A percentile compares a stretch with the other conserved stretches of the same genome.
These are phyloP conservation scores for Ceratobasidium sp. DNA, from an alignment of 1,284 basidiomycete genomes.

Conservation along the genomic window DNA sequence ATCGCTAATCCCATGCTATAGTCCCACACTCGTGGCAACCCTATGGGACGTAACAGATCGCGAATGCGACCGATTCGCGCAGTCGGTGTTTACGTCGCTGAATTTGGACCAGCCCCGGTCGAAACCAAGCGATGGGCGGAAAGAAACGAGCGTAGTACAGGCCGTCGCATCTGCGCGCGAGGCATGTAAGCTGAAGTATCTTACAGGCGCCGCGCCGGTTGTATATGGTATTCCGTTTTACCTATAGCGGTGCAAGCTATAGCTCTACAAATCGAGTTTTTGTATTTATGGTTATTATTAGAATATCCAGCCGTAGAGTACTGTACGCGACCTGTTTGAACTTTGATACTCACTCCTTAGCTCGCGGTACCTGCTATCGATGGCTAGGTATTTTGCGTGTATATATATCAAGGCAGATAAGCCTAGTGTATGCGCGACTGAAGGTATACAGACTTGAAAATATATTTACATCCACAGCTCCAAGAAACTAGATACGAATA, in stretches of 20 bases:
- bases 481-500: too few species aligned
- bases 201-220: constrained; percentile 96
- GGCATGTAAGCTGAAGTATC: constrained; percentile 89
- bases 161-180: constrained; percentile 86
- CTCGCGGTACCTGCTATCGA: too few species aligned
- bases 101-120: constrained; percentile 65
- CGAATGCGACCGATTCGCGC: constrained; percentile 94
- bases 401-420: too few species aligned
- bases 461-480: too few species aligned
- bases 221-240: constrained; percentile 96
- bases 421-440: too few species aligned
- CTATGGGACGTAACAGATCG: constrained; percentile 99
- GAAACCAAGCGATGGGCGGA: constrained; percentile 53
- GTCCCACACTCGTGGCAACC: constrained; percentile 93
- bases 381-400: too few species aligned
- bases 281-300: too few species aligned
- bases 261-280: too few species aligned
- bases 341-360: too few species aligned
- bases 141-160: constrained; percentile 62
- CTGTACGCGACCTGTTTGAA: too few species aligned
- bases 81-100: constrained; percentile 84
- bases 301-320: too few species aligned
- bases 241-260: constrained; percentile 51
- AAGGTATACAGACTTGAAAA: too few species aligned
- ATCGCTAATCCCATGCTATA: constrained; percentile 56